These are phyloP conservation scores for Solanum paucissectum DNA, from an alignment of 257 asterid species.

Conservation along the genomic window DNA sequence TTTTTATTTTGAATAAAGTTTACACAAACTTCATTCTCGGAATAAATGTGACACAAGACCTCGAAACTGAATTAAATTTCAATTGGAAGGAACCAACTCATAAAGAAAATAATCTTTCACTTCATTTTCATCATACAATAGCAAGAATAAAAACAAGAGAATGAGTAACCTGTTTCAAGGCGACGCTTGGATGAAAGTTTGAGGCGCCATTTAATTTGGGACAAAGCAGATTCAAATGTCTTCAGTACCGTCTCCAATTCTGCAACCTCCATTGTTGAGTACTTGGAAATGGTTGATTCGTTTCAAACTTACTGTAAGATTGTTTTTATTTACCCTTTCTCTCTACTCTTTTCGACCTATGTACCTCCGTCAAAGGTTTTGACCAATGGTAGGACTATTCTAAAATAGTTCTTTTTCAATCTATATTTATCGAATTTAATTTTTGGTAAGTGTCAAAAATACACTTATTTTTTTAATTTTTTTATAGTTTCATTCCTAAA, in stretches of 20 bases:
- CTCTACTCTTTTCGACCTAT: no score
- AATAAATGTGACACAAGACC: background rate
- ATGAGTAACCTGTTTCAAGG: slow-evolving; percentile 48
- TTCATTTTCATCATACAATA: no score
- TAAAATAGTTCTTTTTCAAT: no score
- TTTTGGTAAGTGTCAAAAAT: no score
- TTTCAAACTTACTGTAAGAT: background rate
- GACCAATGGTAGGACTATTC: no score
- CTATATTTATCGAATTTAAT: no score
- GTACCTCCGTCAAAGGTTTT: no score
- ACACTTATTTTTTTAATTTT: no score
- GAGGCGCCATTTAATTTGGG: slow-evolving; percentile 68
- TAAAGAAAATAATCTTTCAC: background rate
- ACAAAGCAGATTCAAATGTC: slow-evolving; percentile 46
- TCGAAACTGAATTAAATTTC: background rate
- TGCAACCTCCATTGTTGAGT: slow-evolving; percentile 13
- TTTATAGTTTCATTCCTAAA: no score
- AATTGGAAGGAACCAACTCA: background rate
- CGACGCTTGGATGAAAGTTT: slow-evolving; percentile 60
- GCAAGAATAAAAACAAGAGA: background rate
- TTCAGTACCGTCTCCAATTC: slow-evolving; percentile 26
- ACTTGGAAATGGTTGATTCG: background rate
- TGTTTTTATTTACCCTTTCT: background rate
- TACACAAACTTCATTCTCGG: background rate
- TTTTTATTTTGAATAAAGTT: background rate